phyloP scores from a whole-genome alignment of 1,284 basidiomycete genomes.

The Macrocystidia cucumis region DNA sequence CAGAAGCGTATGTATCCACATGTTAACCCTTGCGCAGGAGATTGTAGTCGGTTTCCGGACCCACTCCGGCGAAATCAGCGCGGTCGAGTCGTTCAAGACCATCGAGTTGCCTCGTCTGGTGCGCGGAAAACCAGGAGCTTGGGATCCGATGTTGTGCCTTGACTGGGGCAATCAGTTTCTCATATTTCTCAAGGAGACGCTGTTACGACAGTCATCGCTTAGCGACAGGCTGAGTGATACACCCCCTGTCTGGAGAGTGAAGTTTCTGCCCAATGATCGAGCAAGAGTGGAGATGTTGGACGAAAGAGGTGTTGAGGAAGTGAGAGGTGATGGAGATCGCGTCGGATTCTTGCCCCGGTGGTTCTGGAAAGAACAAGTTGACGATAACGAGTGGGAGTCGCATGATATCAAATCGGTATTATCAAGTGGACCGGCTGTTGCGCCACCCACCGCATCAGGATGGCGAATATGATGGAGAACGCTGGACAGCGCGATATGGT shows the following conservation, averaged over 20 bases:
- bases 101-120: constrained; percentile 66
- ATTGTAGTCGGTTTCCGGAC: constrained; percentile 92
- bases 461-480: constrained; percentile 19
- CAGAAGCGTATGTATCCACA: constrained; percentile 1
- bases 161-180: constrained; percentile 69
- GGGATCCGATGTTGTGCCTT: constrained; percentile 74
- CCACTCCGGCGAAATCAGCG: constrained; percentile 58
- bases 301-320: constrained; percentile 42
- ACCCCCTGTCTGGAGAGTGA: constrained; percentile 56
- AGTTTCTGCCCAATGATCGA: constrained; percentile 49
- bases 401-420: no score
- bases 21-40: constrained; percentile 37
- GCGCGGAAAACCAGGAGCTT: constrained; percentile 65
- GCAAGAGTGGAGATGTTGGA: constrained; percentile 38
- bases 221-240: constrained; percentile 11
- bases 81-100: constrained; percentile 65
- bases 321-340: constrained; percentile 56
- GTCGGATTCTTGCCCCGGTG: constrained; percentile 67
- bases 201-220: constrained; percentile 18
- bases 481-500: constrained; percentile 6
- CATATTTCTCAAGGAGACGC: constrained; percentile 38
- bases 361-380: constrained; percentile 57
- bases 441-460: constrained; percentile 14
- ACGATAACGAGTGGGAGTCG: constrained; percentile 3
- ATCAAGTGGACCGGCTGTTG: no score